These are phyloP conservation scores for Xylariaceae sp. DNA, from an alignment of 2,329 filamentous ascomycete genomes.

Conservation along the genomic window DNA sequence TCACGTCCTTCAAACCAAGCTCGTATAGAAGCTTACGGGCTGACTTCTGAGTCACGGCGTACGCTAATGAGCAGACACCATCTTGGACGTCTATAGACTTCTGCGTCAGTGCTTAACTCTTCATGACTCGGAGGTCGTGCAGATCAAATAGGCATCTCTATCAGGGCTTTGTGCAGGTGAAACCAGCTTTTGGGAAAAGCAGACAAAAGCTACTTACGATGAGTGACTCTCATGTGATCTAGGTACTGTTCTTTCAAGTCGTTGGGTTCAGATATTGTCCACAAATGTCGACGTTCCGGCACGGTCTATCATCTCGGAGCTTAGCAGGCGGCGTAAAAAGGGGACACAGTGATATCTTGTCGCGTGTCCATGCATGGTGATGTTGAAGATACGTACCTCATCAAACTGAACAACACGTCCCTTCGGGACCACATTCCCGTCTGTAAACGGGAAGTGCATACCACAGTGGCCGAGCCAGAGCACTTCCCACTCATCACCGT, in stretches of 20 bases:
- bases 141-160: not conserved
- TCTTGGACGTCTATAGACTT: conserved; percentile 41
- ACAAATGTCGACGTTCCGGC: conserved; percentile 43
- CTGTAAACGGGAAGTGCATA: conserved; percentile 40
- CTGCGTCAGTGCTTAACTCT: not conserved
- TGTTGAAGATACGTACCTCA: conserved; percentile 29
- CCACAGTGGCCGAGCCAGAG: conserved; percentile 60
- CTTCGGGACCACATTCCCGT: conserved; percentile 34
- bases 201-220: conserved; percentile 38
- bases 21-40: conserved; percentile 52
- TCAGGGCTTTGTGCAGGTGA: too few relatives aligned
- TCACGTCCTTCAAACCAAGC: conserved; percentile 50
- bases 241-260: conserved; percentile 46
- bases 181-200: too few relatives aligned
- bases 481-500: conserved; percentile 60
- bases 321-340: too few relatives aligned
- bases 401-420: conserved; percentile 42
- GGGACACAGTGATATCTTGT: not conserved
- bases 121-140: not conserved
- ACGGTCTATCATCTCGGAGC: conserved; percentile 43
- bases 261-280: conserved; percentile 46
- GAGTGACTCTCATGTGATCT: conserved; percentile 52
- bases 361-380: not conserved
- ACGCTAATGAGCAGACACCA: conserved; percentile 52
- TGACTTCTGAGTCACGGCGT: conserved; percentile 53